Evolutionary conservation across 352 stramenopile genomes (phyloP), one percentile per base, ranked within the genome.

Genomic region (Phytophthora boehmeriae): DNA sequence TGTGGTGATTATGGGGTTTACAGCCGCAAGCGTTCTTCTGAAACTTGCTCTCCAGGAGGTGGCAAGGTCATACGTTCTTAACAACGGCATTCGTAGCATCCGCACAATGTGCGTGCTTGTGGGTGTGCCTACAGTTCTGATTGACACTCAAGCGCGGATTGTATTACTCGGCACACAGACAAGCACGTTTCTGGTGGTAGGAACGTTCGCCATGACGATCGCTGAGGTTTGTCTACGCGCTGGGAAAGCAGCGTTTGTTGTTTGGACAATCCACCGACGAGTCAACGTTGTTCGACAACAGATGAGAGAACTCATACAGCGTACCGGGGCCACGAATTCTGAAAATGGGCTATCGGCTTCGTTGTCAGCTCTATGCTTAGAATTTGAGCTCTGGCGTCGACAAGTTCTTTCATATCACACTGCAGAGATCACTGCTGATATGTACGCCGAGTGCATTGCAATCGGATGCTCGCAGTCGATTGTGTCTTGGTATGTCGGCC

Each of bases 91-190:
- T 22, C 25, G 67, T 6, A 65, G 74, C 45, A 70, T 62, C 8
- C 72, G 68, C 23, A 68, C 51, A 4, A 80, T 77, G 48, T 73
- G 59, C 19, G 38, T 80, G 8, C 34, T 59, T 1, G 66, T 80
- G 2, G 71, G 67, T 5, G n/a, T 76, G 2, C 71, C 67, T 5
- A 74, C 71, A 5, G 65, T 80, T 2, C 41, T 80, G 5, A 68
- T 80, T 28, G 68, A 80, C 38, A 80, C 72, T 4, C 72, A 80
- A 30, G 49, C 72, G n/a, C 67, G 71, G 14, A 55, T 80, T 11
- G 43, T 68, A 42, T 32, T 80, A n/a, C 68, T 73, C n/a, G 53
- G 63, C 4, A 44, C 53, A 1, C 55, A 73, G 5, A 67, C 34
- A 6, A 53, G 36, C 19, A 19, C 34, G 1, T 36, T 55, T 14